Percentiles rank a stretch among this genome's conserved stretches.
Evolutionary conservation across 2,329 filamentous ascomycete genomes (phyloP).

Genomic region (Ophiostoma triangulosporum): DNA sequence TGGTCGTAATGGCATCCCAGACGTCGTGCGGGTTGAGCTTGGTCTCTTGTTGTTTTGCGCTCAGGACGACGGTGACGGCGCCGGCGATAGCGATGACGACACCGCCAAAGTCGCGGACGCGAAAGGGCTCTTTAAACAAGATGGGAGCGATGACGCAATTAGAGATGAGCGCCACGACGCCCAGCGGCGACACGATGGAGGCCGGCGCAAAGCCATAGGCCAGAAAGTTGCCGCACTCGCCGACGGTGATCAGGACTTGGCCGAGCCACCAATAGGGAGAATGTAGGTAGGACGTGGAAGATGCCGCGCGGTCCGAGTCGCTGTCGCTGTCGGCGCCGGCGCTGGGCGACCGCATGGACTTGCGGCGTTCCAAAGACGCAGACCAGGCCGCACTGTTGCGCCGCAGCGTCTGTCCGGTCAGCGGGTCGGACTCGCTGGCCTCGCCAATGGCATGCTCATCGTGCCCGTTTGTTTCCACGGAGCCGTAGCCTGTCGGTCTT

Average conservation of each 20-base stretch:
- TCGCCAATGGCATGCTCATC: conserved; percentile 18
- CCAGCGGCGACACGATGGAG: conserved; percentile 90
- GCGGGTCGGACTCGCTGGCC: conserved; percentile 34
- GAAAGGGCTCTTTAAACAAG: conserved; percentile 83
- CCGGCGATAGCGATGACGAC: conserved; percentile 78
- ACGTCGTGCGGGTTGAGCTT: conserved; percentile 86
- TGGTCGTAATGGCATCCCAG: conserved; percentile 73
- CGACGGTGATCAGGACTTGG: conserved; percentile 81
- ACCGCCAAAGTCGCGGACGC: conserved; percentile 71
- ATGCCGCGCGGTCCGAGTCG: conserved; percentile 17
- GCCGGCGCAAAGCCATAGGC: conserved; percentile 96
- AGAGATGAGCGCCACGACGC: conserved; percentile 90
- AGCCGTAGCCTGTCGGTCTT: conserved; percentile 11
- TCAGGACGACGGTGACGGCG: conserved; percentile 84
- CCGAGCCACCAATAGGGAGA: conserved; percentile 96
- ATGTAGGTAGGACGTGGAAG: conserved; percentile 55
- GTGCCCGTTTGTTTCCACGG: conserved; percentile 13
- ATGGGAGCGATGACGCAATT: conserved; percentile 95
- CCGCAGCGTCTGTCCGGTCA: conserved; percentile 23
- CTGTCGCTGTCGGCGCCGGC: conserved; percentile 17
- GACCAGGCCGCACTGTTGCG: conserved; percentile 10
- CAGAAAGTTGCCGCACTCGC: conserved; percentile 91
- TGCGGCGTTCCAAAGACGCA: background rate
- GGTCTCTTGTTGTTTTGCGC: conserved; percentile 76
- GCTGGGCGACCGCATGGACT: conserved; percentile 3